phyloP scores from a whole-genome alignment of 768 basidiomycete genomes.

The Phylloporus scabripes region DNA sequence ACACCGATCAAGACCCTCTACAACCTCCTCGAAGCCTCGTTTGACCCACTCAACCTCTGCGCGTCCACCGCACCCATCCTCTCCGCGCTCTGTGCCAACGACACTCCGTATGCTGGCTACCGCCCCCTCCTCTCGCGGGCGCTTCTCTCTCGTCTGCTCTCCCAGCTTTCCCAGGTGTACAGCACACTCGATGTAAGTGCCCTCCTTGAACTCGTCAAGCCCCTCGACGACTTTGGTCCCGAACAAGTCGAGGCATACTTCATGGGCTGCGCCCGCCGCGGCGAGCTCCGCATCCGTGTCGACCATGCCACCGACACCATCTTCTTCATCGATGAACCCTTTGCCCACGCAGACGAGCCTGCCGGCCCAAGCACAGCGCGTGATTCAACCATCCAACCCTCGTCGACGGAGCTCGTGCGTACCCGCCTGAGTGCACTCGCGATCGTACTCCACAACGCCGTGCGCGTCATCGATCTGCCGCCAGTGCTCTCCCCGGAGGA shows the following conservation, averaged over 20 bases:
- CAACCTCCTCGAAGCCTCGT: constrained; percentile 84
- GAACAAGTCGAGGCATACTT: constrained; percentile 85
- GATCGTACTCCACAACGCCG: constrained; percentile 60
- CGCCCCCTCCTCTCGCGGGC: constrained; percentile 88
- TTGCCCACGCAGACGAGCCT: constrained; percentile 39
- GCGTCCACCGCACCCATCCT: constrained; percentile 75
- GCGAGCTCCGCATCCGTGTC: constrained; percentile 79
- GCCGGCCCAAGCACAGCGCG: constrained; percentile 15
- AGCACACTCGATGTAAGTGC: constrained; percentile 76
- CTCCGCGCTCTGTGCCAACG: constrained; percentile 41
- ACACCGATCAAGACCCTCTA: constrained; percentile 71
- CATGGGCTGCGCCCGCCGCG: constrained; percentile 85
- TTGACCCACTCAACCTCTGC: constrained; percentile 88
- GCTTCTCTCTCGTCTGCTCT: constrained; percentile 83
- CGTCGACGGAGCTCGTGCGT: constrained; percentile 64
- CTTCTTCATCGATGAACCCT: constrained; percentile 77
- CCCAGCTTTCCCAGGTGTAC: constrained; percentile 91
- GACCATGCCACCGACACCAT: constrained; percentile 86
- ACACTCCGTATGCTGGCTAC: constrained; percentile 65
- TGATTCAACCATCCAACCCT: constrained; percentile 62
- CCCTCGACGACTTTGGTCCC: constrained; percentile 57
- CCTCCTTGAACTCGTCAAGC: constrained; percentile 72
- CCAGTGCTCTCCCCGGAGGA: constrained; percentile 37
- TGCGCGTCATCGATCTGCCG: constrained; percentile 49
- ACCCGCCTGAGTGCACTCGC: constrained; percentile 79